phyloP scores from a whole-genome alignment of 495 filamentous ascomycete genomes.

The Tuber indicum region DNA sequence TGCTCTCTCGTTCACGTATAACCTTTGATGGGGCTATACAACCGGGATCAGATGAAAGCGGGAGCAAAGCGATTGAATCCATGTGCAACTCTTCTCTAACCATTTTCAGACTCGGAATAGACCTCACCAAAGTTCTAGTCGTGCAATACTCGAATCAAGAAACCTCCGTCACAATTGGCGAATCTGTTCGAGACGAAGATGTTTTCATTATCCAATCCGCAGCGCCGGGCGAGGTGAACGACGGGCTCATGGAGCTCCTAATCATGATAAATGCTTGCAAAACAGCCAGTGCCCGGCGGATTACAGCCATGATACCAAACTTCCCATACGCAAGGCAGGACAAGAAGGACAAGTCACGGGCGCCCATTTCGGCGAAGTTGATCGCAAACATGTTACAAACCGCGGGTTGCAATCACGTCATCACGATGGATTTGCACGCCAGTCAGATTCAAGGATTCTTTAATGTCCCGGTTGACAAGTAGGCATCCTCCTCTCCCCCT shows the following conservation, averaged over 20 bases:
- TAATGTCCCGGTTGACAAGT: slow-evolving; percentile 81
- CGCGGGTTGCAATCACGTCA: slow-evolving; percentile 78
- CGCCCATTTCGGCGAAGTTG: slow-evolving; percentile 82
- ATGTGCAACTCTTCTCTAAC: not conserved
- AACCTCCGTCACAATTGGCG: slow-evolving; percentile 92
- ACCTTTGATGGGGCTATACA: not conserved
- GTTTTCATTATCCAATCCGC: slow-evolving; percentile 97
- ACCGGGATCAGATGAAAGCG: not conserved
- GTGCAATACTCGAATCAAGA: slow-evolving; percentile 98
- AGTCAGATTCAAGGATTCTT: slow-evolving; percentile 89
- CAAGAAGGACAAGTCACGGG: slow-evolving; percentile 96
- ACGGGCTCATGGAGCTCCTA: slow-evolving; percentile 95
- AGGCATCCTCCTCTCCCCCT: slow-evolving; percentile 13
- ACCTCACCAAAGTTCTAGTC: slow-evolving; percentile 86
- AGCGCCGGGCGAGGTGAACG: slow-evolving; percentile 92
- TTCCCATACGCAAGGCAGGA: slow-evolving; percentile 99
- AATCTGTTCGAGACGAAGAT: slow-evolving; percentile 95
- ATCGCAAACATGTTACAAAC: slow-evolving; percentile 98
- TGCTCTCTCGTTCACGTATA: not conserved
- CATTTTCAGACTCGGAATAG: slow-evolving; percentile 70
- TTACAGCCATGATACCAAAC: slow-evolving; percentile 90
- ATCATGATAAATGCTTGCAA: slow-evolving; percentile 99
- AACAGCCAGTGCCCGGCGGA: slow-evolving; percentile 85
- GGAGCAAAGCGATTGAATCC: not conserved
- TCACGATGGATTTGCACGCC: slow-evolving; percentile 80